A percentile compares a stretch with the other conserved stretches of the same genome.
Evolutionary conservation across 2,329 filamentous ascomycete genomes (phyloP).

Genomic region (Xylaria sp.): DNA sequence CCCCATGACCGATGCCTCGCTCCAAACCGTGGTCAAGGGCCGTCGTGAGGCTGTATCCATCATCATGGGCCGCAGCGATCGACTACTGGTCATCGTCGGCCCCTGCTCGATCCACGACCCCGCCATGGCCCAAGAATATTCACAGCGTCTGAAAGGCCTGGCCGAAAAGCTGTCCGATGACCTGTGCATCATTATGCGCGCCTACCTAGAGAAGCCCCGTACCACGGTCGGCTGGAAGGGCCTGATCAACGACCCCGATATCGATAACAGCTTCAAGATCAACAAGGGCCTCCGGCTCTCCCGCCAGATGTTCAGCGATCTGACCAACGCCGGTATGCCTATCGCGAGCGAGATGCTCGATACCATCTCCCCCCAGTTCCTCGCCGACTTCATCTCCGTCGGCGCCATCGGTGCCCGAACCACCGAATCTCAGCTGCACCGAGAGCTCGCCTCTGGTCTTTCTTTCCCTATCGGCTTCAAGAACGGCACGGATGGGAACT

Average conservation of each 20-base stretch:
- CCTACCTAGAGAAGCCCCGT: conserved; percentile 98
- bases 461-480: conserved; percentile 99
- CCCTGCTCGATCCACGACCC: conserved; percentile 99
- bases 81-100: conserved; percentile 92
- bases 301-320: conserved; percentile 91
- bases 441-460: conserved; percentile 92
- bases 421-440: conserved; percentile 95
- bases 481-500: conserved; percentile 95
- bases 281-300: conserved; percentile 96
- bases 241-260: conserved; percentile 98
- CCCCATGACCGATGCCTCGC: conserved; percentile 71
- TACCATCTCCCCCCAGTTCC: conserved; percentile 97
- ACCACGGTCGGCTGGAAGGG: conserved; percentile 99
- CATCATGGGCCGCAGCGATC: conserved; percentile 82
- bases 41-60: conserved; percentile 76
- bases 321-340: conserved; percentile 88
- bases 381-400: conserved; percentile 93
- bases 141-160: conserved; percentile 77
- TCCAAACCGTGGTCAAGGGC: conserved; percentile 76
- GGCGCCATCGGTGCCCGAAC: conserved; percentile 96
- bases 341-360: conserved; percentile 99
- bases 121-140: conserved; percentile 87
- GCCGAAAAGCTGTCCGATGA: conserved; percentile 83
- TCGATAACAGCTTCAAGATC: conserved; percentile 97
- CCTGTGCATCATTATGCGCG: conserved; percentile 94